Evolutionary conservation across 306 rosid genomes (phyloP).

Genomic region (Ochetophila trinervis): DNA sequence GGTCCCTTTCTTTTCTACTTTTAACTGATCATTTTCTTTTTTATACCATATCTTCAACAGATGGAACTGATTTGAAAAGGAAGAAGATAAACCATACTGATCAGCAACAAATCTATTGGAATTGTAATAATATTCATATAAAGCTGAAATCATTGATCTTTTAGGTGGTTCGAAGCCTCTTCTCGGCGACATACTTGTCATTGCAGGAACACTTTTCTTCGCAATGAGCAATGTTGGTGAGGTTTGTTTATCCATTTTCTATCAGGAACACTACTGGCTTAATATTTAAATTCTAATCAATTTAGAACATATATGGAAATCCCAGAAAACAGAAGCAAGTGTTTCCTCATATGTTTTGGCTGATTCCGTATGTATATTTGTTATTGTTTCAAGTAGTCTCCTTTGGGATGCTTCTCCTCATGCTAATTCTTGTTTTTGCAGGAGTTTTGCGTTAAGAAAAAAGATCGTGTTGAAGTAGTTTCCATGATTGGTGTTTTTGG

Average conservation of each 20-base stretch:
- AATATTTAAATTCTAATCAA: too few species aligned
- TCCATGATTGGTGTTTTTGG: constrained; percentile 61
- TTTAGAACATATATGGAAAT: neutral
- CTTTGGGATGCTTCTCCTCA: neutral
- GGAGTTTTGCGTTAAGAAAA: constrained; percentile 68
- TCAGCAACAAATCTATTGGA: neutral
- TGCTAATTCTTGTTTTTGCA: constrained; percentile 30
- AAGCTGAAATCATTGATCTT: neutral
- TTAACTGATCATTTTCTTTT: neutral
- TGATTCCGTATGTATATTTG: neutral
- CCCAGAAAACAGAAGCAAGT: neutral
- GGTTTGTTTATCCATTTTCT: constrained; percentile 32
- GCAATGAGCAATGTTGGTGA: constrained; percentile 68
- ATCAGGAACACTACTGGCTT: neutral
- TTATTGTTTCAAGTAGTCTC: neutral
- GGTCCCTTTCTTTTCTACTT: constrained; percentile 34
- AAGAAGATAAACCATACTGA: too few species aligned
- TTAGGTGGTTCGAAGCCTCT: constrained; percentile 53
- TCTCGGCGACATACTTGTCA: constrained; percentile 58
- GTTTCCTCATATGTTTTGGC: neutral
- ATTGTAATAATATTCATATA: neutral
- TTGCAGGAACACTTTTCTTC: constrained; percentile 52
- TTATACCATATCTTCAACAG: too few species aligned
- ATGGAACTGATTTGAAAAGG: too few species aligned
- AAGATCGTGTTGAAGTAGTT: constrained; percentile 56